Conservation (phyloP, 768 basidiomycete genomes). For the Suillus subalutaceus region DNA sequence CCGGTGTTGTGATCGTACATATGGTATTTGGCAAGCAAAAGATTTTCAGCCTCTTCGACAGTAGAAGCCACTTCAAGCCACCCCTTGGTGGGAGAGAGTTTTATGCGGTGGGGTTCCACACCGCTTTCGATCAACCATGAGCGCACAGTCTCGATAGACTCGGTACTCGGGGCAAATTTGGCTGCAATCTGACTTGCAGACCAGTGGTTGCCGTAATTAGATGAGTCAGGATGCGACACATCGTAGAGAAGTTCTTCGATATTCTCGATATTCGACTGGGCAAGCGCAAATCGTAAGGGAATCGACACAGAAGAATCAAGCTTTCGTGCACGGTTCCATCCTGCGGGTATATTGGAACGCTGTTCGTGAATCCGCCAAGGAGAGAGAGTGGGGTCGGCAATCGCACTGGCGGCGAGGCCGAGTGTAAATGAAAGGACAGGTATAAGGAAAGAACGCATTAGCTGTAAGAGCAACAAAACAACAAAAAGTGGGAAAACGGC, state of each 20-base stretch:
- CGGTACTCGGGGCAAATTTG: constrained; percentile 44
- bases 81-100: constrained; percentile 32
- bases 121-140: constrained; percentile 44
- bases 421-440: constrained; percentile 9
- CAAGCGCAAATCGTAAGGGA: constrained; percentile 49
- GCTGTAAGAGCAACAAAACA: constrained; percentile 9
- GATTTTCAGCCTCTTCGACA: constrained; percentile 44
- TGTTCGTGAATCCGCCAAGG: constrained; percentile 46
- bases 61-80: constrained; percentile 47
- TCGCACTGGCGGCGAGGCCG: constrained; percentile 8
- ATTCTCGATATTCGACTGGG: constrained; percentile 42
- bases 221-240: constrained; percentile 47
- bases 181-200: constrained; percentile 40
- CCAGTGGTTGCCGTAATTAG: constrained; percentile 51
- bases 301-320: constrained; percentile 35
- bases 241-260: constrained; percentile 45
- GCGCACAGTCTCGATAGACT: constrained; percentile 40
- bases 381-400: constrained; percentile 31
- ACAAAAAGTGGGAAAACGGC: too few relatives aligned
- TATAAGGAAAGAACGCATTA: constrained; percentile 17
- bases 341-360: constrained; percentile 40
- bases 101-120: constrained; percentile 37
- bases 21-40: constrained; percentile 45
- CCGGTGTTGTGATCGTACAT: constrained; percentile 44
- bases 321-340: constrained; percentile 38